Evolutionary conservation across 2,329 filamentous ascomycete genomes (phyloP).

Genomic region (Penicillium sp.): DNA sequence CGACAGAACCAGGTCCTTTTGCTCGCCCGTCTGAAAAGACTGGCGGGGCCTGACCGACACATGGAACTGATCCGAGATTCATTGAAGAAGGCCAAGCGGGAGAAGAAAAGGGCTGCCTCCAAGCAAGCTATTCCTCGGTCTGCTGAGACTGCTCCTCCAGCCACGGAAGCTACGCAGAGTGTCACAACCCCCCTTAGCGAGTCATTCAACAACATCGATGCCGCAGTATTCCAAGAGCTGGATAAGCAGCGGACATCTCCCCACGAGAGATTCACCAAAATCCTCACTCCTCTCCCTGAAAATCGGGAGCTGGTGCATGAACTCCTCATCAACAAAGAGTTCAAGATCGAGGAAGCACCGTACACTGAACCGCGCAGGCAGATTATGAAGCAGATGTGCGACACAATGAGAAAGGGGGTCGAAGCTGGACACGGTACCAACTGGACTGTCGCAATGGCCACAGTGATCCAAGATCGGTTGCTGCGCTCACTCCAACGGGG

Average conservation of each 20-base stretch:
- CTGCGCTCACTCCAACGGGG: constrained; percentile 59
- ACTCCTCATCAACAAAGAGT: constrained; percentile 64
- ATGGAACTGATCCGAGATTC: constrained; percentile 61
- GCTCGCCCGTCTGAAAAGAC: constrained; percentile 60
- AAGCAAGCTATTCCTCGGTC: constrained; percentile 59
- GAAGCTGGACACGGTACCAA: constrained; percentile 55
- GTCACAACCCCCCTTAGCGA: constrained; percentile 43
- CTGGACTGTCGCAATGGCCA: constrained; percentile 67
- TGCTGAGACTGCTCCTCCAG: constrained; percentile 41
- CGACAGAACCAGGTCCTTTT: constrained; percentile 64
- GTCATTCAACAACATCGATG: constrained; percentile 41
- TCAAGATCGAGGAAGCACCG: constrained; percentile 55
- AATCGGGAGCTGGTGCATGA: constrained; percentile 65
- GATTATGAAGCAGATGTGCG: constrained; percentile 60
- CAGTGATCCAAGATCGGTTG: constrained; percentile 62
- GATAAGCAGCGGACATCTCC: constrained; percentile 38
- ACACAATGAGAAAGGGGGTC: constrained; percentile 58
- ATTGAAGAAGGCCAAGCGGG: constrained; percentile 58
- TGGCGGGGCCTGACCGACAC: constrained; percentile 61
- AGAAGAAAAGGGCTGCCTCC: constrained; percentile 52
- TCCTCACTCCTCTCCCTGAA: constrained; percentile 60
- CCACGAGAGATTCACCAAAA: constrained; percentile 48
- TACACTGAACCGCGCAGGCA: constrained; percentile 54
- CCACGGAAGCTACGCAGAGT: constrained; percentile 38
- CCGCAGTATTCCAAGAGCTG: constrained; percentile 35